These are phyloP conservation scores for Flaveria sonorensis DNA, from an alignment of 129 eudicot species.

Conservation along the genomic window DNA sequence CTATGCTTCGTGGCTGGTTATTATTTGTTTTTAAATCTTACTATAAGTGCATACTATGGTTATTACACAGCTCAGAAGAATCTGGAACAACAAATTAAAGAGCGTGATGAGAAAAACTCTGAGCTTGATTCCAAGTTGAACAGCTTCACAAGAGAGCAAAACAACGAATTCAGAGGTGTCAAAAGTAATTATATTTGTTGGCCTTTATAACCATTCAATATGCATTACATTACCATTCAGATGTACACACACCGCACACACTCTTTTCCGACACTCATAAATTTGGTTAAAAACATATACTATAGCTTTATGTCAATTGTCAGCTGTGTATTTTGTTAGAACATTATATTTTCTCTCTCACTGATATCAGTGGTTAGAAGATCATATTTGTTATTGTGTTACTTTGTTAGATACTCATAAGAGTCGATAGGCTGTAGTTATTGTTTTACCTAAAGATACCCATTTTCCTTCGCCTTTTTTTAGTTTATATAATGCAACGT, in stretches of 20 bases:
- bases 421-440: not conserved
- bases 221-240: constrained; percentile 16
- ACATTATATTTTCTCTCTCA: not conserved
- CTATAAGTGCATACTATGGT: constrained; percentile 33
- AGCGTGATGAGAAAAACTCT: constrained; percentile 84
- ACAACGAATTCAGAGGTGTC: constrained; percentile 99
- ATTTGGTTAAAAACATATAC: constrained; percentile 3
- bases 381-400: not conserved
- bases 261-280: not conserved
- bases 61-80: constrained; percentile 70
- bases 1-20: constrained; percentile 4
- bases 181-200: constrained; percentile 59
- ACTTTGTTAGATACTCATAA: not conserved
- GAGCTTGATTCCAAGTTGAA: constrained; percentile 93
- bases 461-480: not conserved
- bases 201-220: constrained; percentile 23
- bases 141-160: constrained; percentile 99
- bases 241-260: not conserved
- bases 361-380: not conserved
- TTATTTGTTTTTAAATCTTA: constrained; percentile 11
- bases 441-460: not conserved
- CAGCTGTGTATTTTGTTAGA: not conserved
- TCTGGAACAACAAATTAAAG: constrained; percentile 86
- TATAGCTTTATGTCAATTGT: not conserved
- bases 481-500: not conserved